Conservation (phyloP, 306 rosid species). For the Abrus precatorius region DNA sequence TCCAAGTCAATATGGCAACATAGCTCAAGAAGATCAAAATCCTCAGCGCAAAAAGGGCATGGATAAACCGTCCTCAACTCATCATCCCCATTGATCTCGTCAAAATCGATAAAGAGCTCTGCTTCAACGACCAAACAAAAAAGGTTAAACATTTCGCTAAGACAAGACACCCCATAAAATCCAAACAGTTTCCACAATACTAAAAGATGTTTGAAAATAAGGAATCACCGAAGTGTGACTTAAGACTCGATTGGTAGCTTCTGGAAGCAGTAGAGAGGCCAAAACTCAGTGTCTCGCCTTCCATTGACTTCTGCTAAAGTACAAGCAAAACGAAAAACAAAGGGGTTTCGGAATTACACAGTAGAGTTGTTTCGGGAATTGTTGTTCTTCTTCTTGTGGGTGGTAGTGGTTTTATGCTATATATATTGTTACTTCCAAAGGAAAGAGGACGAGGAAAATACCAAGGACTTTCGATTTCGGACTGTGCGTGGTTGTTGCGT, state of each 20-base stretch:
- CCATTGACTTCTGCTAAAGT: constrained; percentile 57
- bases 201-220: background rate
- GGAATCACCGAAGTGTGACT: constrained; percentile 70
- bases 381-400: background rate
- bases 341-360: background rate
- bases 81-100: constrained; percentile 66
- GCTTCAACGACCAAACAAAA: constrained; percentile 37
- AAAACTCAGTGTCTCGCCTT: constrained; percentile 55
- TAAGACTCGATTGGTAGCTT: constrained; percentile 52
- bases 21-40: constrained; percentile 72
- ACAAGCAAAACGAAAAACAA: background rate
- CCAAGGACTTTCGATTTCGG: constrained; percentile 44
- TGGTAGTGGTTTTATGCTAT: background rate
- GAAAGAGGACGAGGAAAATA: constrained; percentile 44
- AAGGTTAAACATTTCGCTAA: constrained; percentile 24
- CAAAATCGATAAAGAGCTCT: constrained; percentile 72
- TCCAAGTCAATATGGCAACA: constrained; percentile 74
- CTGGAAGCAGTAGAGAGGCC: constrained; percentile 60
- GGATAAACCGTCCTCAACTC: constrained; percentile 63
- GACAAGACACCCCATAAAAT: background rate
- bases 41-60: constrained; percentile 73
- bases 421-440: background rate
- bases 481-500: constrained; percentile 30
- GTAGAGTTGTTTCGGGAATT: background rate
- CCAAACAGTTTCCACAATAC: background rate